Percentiles rank a stretch among this genome's conserved stretches.
These are phyloP conservation scores for Pythium apleroticum DNA, from an alignment of 352 stramenopile genomes.

Conservation along the genomic window DNA sequence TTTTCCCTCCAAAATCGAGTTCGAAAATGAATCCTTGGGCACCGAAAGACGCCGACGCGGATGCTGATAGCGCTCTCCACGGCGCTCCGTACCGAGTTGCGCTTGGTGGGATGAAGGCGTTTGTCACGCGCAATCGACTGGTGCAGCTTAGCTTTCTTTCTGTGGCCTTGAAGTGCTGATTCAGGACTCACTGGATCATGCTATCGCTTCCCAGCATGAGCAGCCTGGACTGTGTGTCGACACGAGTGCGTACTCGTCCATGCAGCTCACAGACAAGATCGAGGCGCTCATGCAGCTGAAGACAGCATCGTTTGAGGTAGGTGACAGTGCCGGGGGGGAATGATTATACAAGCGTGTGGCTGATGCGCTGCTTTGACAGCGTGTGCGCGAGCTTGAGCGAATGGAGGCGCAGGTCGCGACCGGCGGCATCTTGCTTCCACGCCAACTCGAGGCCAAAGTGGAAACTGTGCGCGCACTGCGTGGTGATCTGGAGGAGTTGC, in stretches of 20 bases:
- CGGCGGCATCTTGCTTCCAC: conserved; percentile 25
- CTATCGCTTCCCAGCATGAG: conserved; percentile 5
- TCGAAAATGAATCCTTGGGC: conserved; percentile 42
- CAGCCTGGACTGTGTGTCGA: conserved; percentile 8
- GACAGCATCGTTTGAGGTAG: conserved; percentile 24
- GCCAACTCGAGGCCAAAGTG: conserved; percentile 33
- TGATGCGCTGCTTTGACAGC: conserved; percentile 19
- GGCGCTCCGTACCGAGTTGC: conserved; percentile 23
- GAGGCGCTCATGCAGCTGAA: conserved; percentile 25
- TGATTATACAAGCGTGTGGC: background rate
- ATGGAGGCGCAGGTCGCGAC: conserved; percentile 34
- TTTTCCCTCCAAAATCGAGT: background rate
- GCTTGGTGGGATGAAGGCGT: conserved; percentile 39
- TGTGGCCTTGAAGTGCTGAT: background rate
- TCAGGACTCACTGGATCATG: background rate
- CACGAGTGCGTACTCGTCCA: conserved; percentile 25
- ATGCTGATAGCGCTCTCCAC: conserved; percentile 9
- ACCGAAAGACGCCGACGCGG: conserved; percentile 1
- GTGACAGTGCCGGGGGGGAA: background rate
- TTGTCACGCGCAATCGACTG: conserved; percentile 42
- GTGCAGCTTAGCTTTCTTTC: conserved; percentile 8
- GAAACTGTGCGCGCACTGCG: conserved; percentile 24
- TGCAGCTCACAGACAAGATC: conserved; percentile 32
- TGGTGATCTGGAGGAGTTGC: conserved; percentile 30
- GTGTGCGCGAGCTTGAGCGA: conserved; percentile 38